These are phyloP conservation scores for Claviceps arundinis DNA, from an alignment of 2,329 filamentous ascomycete species.

Conservation along the genomic window DNA sequence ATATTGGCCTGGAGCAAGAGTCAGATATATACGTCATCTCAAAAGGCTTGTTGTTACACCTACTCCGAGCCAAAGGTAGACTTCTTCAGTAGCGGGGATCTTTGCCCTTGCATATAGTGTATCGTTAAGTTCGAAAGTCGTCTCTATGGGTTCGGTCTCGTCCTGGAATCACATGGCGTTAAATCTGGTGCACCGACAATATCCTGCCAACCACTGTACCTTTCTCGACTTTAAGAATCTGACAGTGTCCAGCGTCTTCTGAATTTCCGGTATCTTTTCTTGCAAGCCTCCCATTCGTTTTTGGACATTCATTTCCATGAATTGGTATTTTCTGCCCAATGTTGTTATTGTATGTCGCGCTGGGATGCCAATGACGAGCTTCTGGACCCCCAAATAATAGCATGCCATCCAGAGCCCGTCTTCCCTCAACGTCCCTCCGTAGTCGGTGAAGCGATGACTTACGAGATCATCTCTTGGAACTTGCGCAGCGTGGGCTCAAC, in stretches of 20 bases:
- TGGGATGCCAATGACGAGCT: background rate
- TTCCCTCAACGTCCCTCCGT: no score
- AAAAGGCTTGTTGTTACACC: background rate
- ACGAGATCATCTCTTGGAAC: slow-evolving; percentile 93
- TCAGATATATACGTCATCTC: background rate
- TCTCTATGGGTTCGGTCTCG: slow-evolving; percentile 61
- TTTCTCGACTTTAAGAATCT: slow-evolving; percentile 67
- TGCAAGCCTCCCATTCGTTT: slow-evolving; percentile 67
- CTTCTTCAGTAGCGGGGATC: slow-evolving; percentile 72
- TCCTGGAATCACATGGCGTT: slow-evolving; percentile 18
- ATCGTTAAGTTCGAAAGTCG: slow-evolving; percentile 92
- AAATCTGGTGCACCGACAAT: background rate
- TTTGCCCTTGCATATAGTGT: slow-evolving; percentile 84
- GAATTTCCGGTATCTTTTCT: slow-evolving; percentile 95
- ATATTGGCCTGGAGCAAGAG: slow-evolving; percentile 61
- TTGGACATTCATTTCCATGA: slow-evolving; percentile 94
- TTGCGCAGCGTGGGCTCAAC: slow-evolving; percentile 69
- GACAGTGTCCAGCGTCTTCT: slow-evolving; percentile 89
- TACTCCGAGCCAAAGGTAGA: slow-evolving; percentile 94
- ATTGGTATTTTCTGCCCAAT: slow-evolving; percentile 78
- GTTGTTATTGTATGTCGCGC: slow-evolving; percentile 3
- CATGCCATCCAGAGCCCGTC: no score
- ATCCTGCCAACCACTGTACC: slow-evolving; percentile 27
- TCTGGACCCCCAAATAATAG: no score
- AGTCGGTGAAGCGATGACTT: slow-evolving; percentile 19